phyloP scores from a whole-genome alignment of 1,139 yeast genomes.

The Debaryomyces fabryi region DNA sequence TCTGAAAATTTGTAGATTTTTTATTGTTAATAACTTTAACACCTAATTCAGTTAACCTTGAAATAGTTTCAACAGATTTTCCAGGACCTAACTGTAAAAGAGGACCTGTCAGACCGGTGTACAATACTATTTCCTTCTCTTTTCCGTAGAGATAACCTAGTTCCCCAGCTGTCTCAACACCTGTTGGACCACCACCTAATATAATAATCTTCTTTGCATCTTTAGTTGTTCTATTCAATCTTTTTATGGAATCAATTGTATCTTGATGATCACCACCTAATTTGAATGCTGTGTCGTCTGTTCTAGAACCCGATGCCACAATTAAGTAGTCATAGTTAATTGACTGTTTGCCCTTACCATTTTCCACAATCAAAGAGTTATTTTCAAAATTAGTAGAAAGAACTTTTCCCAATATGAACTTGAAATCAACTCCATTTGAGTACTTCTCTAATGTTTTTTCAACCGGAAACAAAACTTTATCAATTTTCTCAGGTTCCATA shows the following conservation, averaged over 20 bases:
- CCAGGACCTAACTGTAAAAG: constrained; percentile 16
- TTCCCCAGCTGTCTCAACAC: constrained; percentile 34
- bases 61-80: constrained; percentile 16
- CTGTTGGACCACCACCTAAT: constrained; percentile 37
- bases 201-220: constrained; percentile 26
- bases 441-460: constrained; percentile 15
- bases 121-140: constrained; percentile 23
- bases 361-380: constrained; percentile 14
- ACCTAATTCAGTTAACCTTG: constrained; percentile 21
- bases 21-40: constrained; percentile 24
- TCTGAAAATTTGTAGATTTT: constrained; percentile 13
- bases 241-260: constrained; percentile 14
- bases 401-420: constrained; percentile 22
- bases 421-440: constrained; percentile 9
- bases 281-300: constrained; percentile 23
- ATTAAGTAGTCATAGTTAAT: constrained; percentile 28
- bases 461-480: constrained; percentile 19
- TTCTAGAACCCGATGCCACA: constrained; percentile 29
- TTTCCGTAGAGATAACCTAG: constrained; percentile 21
- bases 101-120: constrained; percentile 24
- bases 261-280: constrained; percentile 16
- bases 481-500: constrained; percentile 21
- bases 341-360: constrained; percentile 11
- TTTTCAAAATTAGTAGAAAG: constrained; percentile 20
- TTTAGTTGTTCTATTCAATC: constrained; percentile 16